These are phyloP conservation scores for Neltuma alba DNA, from an alignment of 306 rosid species.

Conservation along the genomic window DNA sequence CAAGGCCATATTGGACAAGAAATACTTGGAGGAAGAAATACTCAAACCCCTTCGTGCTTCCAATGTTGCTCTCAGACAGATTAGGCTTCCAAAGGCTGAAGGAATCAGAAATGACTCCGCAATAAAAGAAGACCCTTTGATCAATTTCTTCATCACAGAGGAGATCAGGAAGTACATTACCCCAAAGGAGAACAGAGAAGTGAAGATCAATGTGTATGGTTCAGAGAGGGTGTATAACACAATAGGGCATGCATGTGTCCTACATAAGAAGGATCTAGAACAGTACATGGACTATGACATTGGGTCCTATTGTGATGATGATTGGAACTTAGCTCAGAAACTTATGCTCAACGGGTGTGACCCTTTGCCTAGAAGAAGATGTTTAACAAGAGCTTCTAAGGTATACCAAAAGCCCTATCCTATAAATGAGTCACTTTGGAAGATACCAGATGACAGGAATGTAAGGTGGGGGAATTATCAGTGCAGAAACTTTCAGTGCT, in stretches of 20 bases:
- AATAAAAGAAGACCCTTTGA: constrained; percentile 72
- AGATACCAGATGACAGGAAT: constrained; percentile 70
- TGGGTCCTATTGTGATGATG: constrained; percentile 92
- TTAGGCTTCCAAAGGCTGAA: constrained; percentile 60
- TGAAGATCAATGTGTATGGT: constrained; percentile 67
- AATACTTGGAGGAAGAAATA: constrained; percentile 69
- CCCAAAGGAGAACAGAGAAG: constrained; percentile 75
- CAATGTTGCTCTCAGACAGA: constrained; percentile 72
- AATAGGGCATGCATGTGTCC: constrained; percentile 87
- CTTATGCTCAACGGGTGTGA: constrained; percentile 94
- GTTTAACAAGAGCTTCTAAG: constrained; percentile 87
- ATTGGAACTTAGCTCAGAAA: constrained; percentile 85
- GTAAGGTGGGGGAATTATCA: constrained; percentile 87
- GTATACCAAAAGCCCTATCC: constrained; percentile 72
- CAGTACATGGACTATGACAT: constrained; percentile 90
- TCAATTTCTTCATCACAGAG: constrained; percentile 71
- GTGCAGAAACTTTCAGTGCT: constrained; percentile 80
- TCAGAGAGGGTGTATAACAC: constrained; percentile 69
- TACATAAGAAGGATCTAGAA: constrained; percentile 70
- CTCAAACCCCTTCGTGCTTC: constrained; percentile 78
- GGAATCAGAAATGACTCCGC: constrained; percentile 49
- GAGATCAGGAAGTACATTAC: constrained; percentile 90
- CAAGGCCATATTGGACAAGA: constrained; percentile 48
- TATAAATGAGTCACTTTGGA: constrained; percentile 83
- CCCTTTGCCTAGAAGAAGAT: constrained; percentile 87